Evolutionary conservation across 2,329 filamentous ascomycete genomes (phyloP).

Genomic region (Catunica adiposa): DNA sequence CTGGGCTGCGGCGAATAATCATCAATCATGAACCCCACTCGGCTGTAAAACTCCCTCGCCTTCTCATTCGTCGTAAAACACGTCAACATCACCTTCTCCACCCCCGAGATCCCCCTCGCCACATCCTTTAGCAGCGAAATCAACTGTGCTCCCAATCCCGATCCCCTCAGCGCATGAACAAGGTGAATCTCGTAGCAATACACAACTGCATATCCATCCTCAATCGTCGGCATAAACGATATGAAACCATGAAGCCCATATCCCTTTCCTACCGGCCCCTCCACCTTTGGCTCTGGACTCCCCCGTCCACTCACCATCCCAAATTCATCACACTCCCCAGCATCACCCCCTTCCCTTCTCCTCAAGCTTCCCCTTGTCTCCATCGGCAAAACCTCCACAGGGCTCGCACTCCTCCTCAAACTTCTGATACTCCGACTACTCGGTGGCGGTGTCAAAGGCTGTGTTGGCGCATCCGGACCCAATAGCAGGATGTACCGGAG

Average conservation of each 20-base stretch:
- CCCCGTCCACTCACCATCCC: background rate
- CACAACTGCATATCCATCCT: slow-evolving; percentile 47
- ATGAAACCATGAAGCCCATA: slow-evolving; percentile 35
- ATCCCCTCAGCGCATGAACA: slow-evolving; percentile 36
- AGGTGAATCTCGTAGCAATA: slow-evolving; percentile 74
- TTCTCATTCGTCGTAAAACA: slow-evolving; percentile 47
- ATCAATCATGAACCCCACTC: slow-evolving; percentile 40
- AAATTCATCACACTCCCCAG: slow-evolving; percentile 7
- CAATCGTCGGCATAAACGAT: slow-evolving; percentile 57
- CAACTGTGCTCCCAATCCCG: slow-evolving; percentile 44
- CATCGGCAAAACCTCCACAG: slow-evolving; percentile 1
- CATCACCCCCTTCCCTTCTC: background rate
- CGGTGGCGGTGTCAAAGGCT: slow-evolving; percentile 11
- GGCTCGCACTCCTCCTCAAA: slow-evolving; percentile 4
- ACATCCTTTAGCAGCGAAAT: slow-evolving; percentile 39
- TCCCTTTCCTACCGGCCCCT: slow-evolving; percentile 13
- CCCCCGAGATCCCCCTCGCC: slow-evolving; percentile 33
- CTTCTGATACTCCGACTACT: slow-evolving; percentile 11
- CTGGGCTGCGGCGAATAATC: slow-evolving; percentile 37
- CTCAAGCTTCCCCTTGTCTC: slow-evolving; percentile 1
- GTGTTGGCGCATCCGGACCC: slow-evolving; percentile 16
- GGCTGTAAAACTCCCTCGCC: slow-evolving; percentile 44
- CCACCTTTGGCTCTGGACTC: background rate
- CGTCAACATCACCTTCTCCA: slow-evolving; percentile 57
- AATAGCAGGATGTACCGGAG: slow-evolving; percentile 53